Conservation (phyloP, 2,329 filamentous ascomycete species). For the Gnomoniopsis smithogilvyi region DNA sequence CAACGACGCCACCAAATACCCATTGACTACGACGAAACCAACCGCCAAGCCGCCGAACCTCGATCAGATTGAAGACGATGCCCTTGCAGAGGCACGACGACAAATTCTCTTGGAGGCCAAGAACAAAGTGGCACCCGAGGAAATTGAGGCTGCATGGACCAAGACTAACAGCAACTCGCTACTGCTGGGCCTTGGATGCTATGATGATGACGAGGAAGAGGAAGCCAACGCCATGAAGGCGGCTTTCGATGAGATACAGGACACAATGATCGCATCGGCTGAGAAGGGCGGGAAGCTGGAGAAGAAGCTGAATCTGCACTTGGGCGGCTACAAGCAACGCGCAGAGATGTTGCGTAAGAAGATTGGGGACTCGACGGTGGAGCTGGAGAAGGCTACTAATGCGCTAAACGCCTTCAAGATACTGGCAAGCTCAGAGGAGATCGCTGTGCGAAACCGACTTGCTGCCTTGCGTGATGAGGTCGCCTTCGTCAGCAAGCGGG, state of each 20-base stretch:
- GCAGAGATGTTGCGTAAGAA: constrained; percentile 78
- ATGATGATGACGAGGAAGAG: constrained; percentile 72
- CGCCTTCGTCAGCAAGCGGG: constrained; percentile 71
- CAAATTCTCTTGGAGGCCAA: constrained; percentile 71
- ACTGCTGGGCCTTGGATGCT: constrained; percentile 79
- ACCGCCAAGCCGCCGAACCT: constrained; percentile 59
- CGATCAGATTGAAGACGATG: constrained; percentile 65
- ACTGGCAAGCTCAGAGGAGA: constrained; percentile 75
- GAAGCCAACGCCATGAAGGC: constrained; percentile 61
- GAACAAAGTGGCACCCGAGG: constrained; percentile 43
- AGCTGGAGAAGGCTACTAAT: constrained; percentile 68
- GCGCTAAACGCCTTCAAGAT: constrained; percentile 73
- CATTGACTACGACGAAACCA: constrained; percentile 64
- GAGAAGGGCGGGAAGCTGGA: constrained; percentile 83
- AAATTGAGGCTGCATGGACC: constrained; percentile 53
- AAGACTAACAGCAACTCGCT: constrained; percentile 50
- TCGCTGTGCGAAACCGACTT: constrained; percentile 68
- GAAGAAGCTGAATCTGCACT: constrained; percentile 84
- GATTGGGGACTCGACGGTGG: constrained; percentile 70
- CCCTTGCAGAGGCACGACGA: constrained; percentile 71
- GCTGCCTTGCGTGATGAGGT: constrained; percentile 81
- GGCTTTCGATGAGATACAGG: constrained; percentile 74
- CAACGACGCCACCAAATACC: constrained; percentile 74
- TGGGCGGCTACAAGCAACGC: constrained; percentile 87
- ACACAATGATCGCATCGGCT: constrained; percentile 69